Percentiles rank a stretch among this genome's conserved stretches.
Evolutionary conservation across 805 yeast species (phyloP).

Genomic region (Barnettozyma botsteinii): DNA sequence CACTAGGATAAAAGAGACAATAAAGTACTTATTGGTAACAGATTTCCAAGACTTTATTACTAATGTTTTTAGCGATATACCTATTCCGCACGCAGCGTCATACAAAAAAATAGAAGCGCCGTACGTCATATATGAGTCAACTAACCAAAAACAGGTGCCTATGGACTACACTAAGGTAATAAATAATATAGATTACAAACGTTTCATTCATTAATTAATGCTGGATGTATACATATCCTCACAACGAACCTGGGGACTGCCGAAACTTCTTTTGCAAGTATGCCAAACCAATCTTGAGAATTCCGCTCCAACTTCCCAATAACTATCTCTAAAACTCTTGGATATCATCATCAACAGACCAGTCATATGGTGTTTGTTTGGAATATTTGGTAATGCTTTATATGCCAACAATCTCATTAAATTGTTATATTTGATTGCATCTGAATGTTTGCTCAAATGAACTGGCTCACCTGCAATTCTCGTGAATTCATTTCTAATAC

Average conservation of each 20-base stretch:
- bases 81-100: too few relatives aligned
- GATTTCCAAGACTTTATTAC: too few relatives aligned
- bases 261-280: conserved; percentile 50
- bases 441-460: conserved; percentile 28
- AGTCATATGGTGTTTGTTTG: conserved; percentile 42
- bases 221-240: conserved; percentile 42
- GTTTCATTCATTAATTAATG: neutral
- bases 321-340: conserved; percentile 33
- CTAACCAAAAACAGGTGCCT: too few relatives aligned
- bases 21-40: too few relatives aligned
- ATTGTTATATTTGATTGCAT: conserved; percentile 35
- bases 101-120: too few relatives aligned
- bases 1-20: too few relatives aligned
- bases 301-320: conserved; percentile 56
- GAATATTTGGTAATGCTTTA: conserved; percentile 31
- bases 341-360: conserved; percentile 49
- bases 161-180: too few relatives aligned
- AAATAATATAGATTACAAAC: neutral
- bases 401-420: conserved; percentile 37
- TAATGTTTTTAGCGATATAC: too few relatives aligned
- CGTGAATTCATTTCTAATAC: conserved; percentile 41
- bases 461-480: conserved; percentile 27
- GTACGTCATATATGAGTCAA: too few relatives aligned
- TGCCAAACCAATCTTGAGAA: conserved; percentile 46
- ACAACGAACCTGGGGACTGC: conserved; percentile 40